Conservation (phyloP, 495 filamentous ascomycete genomes). For the Cladorrhinum samala region DNA sequence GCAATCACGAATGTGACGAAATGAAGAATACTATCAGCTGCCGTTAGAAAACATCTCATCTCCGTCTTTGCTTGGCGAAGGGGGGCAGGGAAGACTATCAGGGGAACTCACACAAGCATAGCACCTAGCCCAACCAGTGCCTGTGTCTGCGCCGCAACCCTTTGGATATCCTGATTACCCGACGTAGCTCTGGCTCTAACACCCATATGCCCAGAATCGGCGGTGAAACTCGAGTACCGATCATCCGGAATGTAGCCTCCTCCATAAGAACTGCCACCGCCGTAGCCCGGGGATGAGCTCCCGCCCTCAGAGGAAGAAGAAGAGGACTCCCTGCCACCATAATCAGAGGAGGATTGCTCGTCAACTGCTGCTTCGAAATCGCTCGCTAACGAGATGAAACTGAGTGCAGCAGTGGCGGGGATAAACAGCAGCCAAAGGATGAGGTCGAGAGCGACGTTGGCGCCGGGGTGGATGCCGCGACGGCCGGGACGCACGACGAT, state of each 20-base stretch:
- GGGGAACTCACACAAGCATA: not conserved
- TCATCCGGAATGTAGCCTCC: too few species aligned
- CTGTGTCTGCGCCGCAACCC: not conserved
- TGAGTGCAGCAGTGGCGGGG: too few species aligned
- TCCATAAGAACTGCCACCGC: too few species aligned
- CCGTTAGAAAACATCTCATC: not conserved
- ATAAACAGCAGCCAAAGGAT: conserved; percentile 11
- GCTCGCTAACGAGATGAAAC: too few species aligned
- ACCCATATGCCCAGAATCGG: too few species aligned
- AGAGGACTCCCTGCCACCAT: too few species aligned
- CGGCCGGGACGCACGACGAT: conserved; percentile 10
- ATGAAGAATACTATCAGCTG: not conserved
- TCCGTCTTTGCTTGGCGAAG: not conserved
- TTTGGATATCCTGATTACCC: not conserved
- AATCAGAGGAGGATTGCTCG: too few species aligned
- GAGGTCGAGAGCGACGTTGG: conserved; percentile 15
- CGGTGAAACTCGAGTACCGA: too few species aligned
- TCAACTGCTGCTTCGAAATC: too few species aligned
- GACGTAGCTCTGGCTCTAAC: too few species aligned
- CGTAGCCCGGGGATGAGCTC: too few species aligned
- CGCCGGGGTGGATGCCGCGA: conserved; percentile 15
- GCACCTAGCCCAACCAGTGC: not conserved
- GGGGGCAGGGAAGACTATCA: not conserved
- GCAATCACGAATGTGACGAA: conserved; percentile 1
- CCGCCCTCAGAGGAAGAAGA: not conserved